These are phyloP conservation scores for Chenopodium formosanum DNA, from an alignment of 148 eudicot species.

Conservation along the genomic window DNA sequence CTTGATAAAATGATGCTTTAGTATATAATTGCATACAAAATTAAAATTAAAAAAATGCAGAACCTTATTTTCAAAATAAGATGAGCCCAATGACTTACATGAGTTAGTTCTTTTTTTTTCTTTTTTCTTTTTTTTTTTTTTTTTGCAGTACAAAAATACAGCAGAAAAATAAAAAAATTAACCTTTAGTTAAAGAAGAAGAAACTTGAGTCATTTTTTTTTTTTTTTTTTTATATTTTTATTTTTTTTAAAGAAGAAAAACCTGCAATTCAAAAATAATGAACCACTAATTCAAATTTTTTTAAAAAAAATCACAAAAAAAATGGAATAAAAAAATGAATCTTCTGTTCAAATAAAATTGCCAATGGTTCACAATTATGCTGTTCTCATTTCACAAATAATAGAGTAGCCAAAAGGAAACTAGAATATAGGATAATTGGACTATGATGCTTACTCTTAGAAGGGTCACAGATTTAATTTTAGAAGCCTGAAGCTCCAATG, in stretches of 20 bases:
- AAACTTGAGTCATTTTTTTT: not conserved
- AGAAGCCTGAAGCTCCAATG: constrained; percentile 43
- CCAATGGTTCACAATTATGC: not conserved
- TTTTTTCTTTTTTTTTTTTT: too few species aligned
- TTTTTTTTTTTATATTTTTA: too few species aligned
- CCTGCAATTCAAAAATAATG: too few species aligned
- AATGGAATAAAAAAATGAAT: not conserved
- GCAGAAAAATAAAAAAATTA: too few species aligned
- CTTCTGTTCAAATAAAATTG: too few species aligned
- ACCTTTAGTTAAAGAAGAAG: not conserved
- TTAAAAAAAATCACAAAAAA: too few species aligned
- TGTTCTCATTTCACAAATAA: not conserved
- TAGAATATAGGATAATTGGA: not conserved
- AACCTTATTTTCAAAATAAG: not conserved
- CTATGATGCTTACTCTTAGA: constrained; percentile 51
- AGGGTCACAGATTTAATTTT: constrained; percentile 78
- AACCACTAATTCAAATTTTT: not conserved
- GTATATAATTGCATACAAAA: too few species aligned
- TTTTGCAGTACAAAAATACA: too few species aligned
- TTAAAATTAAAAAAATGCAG: not conserved
- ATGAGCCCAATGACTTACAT: not conserved
- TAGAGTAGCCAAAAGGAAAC: not conserved
- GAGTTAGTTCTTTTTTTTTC: too few species aligned
- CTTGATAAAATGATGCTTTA: not conserved
- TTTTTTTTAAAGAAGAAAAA: too few species aligned